Percentiles rank a stretch among this genome's conserved stretches.
Conservation (phyloP, 306 rosid genomes). For the Hylodesmum podocarpum region DNA sequence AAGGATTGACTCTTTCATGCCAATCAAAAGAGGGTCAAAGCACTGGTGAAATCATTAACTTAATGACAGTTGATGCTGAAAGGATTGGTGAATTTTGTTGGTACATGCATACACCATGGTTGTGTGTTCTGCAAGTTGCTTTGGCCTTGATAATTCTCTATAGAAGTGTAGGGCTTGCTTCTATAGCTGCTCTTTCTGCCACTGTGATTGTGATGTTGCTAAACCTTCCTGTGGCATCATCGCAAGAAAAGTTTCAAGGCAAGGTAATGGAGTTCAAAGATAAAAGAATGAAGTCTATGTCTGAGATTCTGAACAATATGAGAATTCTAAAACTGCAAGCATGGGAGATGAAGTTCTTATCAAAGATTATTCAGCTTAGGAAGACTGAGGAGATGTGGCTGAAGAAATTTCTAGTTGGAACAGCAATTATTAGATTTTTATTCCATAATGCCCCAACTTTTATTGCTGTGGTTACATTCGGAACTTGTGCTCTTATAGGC, state of each 20-base stretch:
- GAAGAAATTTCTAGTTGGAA: conserved; percentile 49
- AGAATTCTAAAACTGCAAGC: conserved; percentile 82
- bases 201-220: conserved; percentile 62
- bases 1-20: conserved; percentile 65
- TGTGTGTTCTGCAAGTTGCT: conserved; percentile 56
- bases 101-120: conserved; percentile 73
- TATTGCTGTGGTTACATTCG: conserved; percentile 72
- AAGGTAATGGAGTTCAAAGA: conserved; percentile 87
- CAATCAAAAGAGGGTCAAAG: conserved; percentile 57
- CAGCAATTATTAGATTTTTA: conserved; percentile 50
- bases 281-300: conserved; percentile 70
- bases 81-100: conserved; percentile 63
- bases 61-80: conserved; percentile 81
- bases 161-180: conserved; percentile 71
- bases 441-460: conserved; percentile 74
- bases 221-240: conserved; percentile 64
- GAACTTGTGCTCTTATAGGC: conserved; percentile 63
- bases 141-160: conserved; percentile 66
- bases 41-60: conserved; percentile 73
- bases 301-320: conserved; percentile 80
- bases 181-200: conserved; percentile 61
- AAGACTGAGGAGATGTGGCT: conserved; percentile 59
- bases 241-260: conserved; percentile 62
- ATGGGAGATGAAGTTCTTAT: conserved; percentile 87
- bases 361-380: conserved; percentile 58